A percentile compares a stretch with the other conserved stretches of the same genome.
Evolutionary conservation across 2,329 filamentous ascomycete species (phyloP).

Genomic region (Penicillium polonicum): DNA sequence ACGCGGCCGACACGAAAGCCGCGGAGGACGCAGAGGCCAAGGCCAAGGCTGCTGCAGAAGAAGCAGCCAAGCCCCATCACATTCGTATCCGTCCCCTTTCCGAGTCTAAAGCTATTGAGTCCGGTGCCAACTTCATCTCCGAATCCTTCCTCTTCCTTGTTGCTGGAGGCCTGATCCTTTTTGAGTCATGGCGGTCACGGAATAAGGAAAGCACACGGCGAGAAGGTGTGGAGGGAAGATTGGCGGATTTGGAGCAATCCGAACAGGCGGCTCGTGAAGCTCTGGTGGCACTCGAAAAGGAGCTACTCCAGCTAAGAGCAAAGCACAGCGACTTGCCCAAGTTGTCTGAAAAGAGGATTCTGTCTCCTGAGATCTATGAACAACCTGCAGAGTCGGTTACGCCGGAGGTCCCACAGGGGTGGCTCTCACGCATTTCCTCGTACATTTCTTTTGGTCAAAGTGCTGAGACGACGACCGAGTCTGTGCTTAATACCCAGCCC

Average conservation of each 20-base stretch:
- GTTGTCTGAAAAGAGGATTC: slow-evolving; percentile 30
- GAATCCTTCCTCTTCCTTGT: slow-evolving; percentile 67
- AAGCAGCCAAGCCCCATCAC: slow-evolving; percentile 49
- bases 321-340: slow-evolving; percentile 37
- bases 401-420: slow-evolving; percentile 24
- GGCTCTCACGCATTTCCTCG: slow-evolving; percentile 36
- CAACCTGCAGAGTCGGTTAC: slow-evolving; percentile 21
- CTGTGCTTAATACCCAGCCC: slow-evolving; percentile 11
- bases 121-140: slow-evolving; percentile 67
- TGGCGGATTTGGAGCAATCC: slow-evolving; percentile 57
- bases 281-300: slow-evolving; percentile 47
- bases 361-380: slow-evolving; percentile 44
- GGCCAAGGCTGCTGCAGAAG: slow-evolving; percentile 43
- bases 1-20: slow-evolving; percentile 58
- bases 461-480: slow-evolving; percentile 8
- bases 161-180: slow-evolving; percentile 61
- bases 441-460: slow-evolving; percentile 31
- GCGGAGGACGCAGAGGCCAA: slow-evolving; percentile 52
- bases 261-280: slow-evolving; percentile 43
- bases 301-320: slow-evolving; percentile 43
- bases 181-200: slow-evolving; percentile 61
- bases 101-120: slow-evolving; percentile 67
- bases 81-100: slow-evolving; percentile 63
- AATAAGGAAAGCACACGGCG: slow-evolving; percentile 60
- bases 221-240: slow-evolving; percentile 60